Conservation (phyloP, 2,329 filamentous ascomycete genomes). For the Verticillium alfalfae region DNA sequence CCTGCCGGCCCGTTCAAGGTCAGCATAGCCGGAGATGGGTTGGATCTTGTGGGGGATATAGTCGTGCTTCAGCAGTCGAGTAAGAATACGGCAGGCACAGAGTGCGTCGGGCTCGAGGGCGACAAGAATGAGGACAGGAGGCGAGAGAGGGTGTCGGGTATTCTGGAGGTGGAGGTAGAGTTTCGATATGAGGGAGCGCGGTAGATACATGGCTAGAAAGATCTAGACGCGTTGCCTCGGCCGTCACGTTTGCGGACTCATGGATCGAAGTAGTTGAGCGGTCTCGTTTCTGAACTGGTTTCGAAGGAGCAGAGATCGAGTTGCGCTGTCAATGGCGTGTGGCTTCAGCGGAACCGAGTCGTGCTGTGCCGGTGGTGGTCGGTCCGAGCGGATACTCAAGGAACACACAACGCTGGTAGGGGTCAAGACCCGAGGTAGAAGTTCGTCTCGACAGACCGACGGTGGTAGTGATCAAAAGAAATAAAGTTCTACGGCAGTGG, state of each 20-base stretch:
- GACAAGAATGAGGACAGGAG: conserved; percentile 85
- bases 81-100: conserved; percentile 91
- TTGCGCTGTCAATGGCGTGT: too few species aligned
- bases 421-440: not conserved
- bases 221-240: conserved; percentile 23
- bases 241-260: conserved; percentile 21
- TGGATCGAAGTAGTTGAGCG: conserved; percentile 11
- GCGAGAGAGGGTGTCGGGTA: conserved; percentile 82
- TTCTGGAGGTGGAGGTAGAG: conserved; percentile 86
- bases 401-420: not conserved
- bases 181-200: conserved; percentile 80
- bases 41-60: conserved; percentile 98
- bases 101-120: conserved; percentile 93
- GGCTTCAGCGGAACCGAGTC: too few species aligned
- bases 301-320: not conserved
- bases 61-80: conserved; percentile 89
- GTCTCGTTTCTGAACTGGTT: not conserved
- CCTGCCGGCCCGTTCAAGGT: conserved; percentile 73
- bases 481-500: not conserved
- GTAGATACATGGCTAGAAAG: conserved; percentile 74
- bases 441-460: too few species aligned
- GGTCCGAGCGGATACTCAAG: not conserved
- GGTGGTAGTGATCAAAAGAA: not conserved
- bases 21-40: conserved; percentile 86
- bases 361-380: not conserved